Conservation (phyloP, 306 rosid species). For the Carpinus fangiana region DNA sequence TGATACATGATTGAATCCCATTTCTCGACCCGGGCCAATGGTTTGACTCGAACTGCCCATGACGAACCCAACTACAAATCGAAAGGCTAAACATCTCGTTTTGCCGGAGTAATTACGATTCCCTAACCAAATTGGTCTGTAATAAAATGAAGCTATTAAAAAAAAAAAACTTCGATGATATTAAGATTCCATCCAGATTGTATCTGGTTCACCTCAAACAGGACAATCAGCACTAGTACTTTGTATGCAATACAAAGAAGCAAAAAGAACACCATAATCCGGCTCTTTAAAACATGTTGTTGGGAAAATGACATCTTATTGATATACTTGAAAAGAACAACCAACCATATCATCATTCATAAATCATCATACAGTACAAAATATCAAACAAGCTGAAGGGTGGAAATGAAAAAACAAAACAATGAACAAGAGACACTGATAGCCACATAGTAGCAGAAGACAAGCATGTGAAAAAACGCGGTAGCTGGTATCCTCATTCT, state of each 20-base stretch:
- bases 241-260: background rate
- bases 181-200: background rate
- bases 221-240: background rate
- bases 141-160: no score
- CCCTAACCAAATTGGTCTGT: no score
- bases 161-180: no score
- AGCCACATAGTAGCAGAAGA: constrained; percentile 34
- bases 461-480: constrained; percentile 15
- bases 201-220: background rate
- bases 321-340: constrained; percentile 27
- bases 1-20: background rate
- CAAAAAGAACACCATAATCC: background rate
- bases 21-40: background rate
- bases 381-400: constrained; percentile 33
- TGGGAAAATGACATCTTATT: background rate
- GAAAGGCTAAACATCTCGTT: no score
- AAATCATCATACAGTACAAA: constrained; percentile 19
- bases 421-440: constrained; percentile 5
- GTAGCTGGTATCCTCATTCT: constrained; percentile 7
- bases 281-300: background rate
- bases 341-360: constrained; percentile 17
- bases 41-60: background rate
- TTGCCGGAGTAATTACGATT: no score
- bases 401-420: constrained; percentile 31
- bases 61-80: background rate